Conservation (phyloP, 768 basidiomycete genomes). For the Pholiota molesta region DNA sequence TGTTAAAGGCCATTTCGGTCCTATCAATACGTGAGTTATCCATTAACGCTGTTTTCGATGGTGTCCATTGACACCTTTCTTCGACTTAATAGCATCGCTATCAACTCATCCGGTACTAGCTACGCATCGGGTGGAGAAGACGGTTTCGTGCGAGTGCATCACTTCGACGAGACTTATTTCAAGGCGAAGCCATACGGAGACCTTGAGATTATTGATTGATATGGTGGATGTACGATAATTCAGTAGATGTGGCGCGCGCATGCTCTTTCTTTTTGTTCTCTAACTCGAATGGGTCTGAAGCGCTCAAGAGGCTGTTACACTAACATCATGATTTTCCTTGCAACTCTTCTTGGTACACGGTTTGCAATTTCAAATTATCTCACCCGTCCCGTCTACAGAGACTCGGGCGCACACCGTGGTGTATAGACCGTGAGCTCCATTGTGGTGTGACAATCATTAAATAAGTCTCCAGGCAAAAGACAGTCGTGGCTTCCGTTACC, state of each 20-base stretch:
- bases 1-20: conserved; percentile 97
- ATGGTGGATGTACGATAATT: conserved; percentile 6
- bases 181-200: conserved; percentile 91
- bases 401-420: too few species aligned
- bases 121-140: conserved; percentile 98
- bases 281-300: neutral
- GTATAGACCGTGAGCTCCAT: neutral
- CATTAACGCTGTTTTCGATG: neutral
- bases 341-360: neutral
- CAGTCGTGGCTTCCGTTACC: neutral
- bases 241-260: neutral
- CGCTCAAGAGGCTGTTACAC: too few species aligned
- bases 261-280: neutral
- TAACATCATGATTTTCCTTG: neutral
- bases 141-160: conserved; percentile 89
- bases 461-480: neutral
- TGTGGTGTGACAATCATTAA: neutral
- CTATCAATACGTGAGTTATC: conserved; percentile 86
- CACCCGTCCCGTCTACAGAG: too few species aligned
- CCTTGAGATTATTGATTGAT: conserved; percentile 63
- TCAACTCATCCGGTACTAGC: conserved; percentile 84
- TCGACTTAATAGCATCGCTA: conserved; percentile 68
- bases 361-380: too few species aligned
- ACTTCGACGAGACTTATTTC: conserved; percentile 96
- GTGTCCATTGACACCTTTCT: conserved; percentile 1